phyloP scores from a whole-genome alignment of 805 yeast genomes.

The Hermanozyma aechmeae region DNA sequence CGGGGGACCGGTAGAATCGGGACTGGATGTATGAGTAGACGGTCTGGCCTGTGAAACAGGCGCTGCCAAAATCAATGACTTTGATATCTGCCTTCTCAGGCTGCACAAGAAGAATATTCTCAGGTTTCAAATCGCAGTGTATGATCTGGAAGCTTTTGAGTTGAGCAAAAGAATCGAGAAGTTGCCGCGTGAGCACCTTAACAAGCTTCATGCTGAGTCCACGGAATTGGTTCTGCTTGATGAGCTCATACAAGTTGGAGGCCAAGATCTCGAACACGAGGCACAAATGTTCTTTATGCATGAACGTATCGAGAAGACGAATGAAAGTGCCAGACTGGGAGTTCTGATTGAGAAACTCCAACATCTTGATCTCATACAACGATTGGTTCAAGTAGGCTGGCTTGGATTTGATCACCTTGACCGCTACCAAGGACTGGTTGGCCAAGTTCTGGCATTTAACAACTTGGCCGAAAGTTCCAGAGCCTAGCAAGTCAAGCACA shows the following conservation, averaged over 20 bases:
- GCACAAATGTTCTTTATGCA: slow-evolving; percentile 89
- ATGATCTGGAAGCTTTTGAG: slow-evolving; percentile 77
- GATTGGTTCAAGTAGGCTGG: slow-evolving; percentile 90
- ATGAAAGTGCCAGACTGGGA: slow-evolving; percentile 66
- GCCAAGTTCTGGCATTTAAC: slow-evolving; percentile 80
- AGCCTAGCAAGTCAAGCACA: slow-evolving; percentile 85
- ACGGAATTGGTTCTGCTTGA: slow-evolving; percentile 88
- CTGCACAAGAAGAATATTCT: slow-evolving; percentile 72
- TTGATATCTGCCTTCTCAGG: slow-evolving; percentile 82
- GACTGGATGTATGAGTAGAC: slow-evolving; percentile 89
- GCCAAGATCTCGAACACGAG: slow-evolving; percentile 85
- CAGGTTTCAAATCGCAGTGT: slow-evolving; percentile 97
- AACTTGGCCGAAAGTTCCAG: slow-evolving; percentile 98
- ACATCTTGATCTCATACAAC: slow-evolving; percentile 76
- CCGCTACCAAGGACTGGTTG: slow-evolving; percentile 85
- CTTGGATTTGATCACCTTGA: slow-evolving; percentile 86
- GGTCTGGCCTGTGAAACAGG: slow-evolving; percentile 86
- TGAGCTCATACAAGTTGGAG: slow-evolving; percentile 79
- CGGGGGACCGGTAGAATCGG: slow-evolving; percentile 90
- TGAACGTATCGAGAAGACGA: slow-evolving; percentile 74
- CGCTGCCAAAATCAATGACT: slow-evolving; percentile 92
- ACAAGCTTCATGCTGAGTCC: slow-evolving; percentile 80
- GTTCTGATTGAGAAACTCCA: slow-evolving; percentile 70
- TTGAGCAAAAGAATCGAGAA: slow-evolving; percentile 71
- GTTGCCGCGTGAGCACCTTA: slow-evolving; percentile 67